Conservation (phyloP, 202 grass and related monocot species). For the Panicum hallii region DNA sequence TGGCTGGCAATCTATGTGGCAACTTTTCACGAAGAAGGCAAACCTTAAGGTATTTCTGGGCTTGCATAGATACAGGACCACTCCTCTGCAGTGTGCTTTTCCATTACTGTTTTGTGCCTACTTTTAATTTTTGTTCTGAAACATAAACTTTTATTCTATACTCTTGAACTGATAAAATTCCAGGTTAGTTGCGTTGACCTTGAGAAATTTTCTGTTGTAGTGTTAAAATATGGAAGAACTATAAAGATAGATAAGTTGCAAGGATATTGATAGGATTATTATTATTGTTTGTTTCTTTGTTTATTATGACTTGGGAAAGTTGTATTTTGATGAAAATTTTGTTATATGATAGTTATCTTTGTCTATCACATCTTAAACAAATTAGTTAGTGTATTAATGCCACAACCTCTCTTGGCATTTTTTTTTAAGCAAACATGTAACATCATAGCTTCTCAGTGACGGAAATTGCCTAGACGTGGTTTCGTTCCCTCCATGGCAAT, state of each 20-base stretch:
- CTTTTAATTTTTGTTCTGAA: neutral
- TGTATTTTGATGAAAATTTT: neutral
- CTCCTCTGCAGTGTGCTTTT: neutral
- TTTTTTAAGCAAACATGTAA: constrained; percentile 16
- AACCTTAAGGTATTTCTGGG: constrained; percentile 75
- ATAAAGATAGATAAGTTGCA: neutral
- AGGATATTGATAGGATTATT: neutral
- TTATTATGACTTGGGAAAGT: neutral
- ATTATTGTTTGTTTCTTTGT: neutral
- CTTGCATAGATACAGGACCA: constrained; percentile 35
- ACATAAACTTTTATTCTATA: neutral
- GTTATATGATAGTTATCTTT: constrained; percentile 25
- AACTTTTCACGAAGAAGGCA: constrained; percentile 81
- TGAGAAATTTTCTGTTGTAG: neutral
- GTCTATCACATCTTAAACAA: neutral
- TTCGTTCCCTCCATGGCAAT: neutral
- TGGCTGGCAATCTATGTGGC: constrained; percentile 82
- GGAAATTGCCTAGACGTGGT: constrained; percentile 7
- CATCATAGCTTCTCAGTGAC: neutral
- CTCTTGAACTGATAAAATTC: neutral
- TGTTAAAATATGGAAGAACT: neutral
- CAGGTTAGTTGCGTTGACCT: neutral
- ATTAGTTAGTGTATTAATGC: constrained; percentile 4
- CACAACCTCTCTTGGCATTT: constrained; percentile 34
- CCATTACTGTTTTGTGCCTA: neutral